Base-by-base conservation (phyloP, 306 rosid genomes). In the Cucumis cinereus region DNA sequence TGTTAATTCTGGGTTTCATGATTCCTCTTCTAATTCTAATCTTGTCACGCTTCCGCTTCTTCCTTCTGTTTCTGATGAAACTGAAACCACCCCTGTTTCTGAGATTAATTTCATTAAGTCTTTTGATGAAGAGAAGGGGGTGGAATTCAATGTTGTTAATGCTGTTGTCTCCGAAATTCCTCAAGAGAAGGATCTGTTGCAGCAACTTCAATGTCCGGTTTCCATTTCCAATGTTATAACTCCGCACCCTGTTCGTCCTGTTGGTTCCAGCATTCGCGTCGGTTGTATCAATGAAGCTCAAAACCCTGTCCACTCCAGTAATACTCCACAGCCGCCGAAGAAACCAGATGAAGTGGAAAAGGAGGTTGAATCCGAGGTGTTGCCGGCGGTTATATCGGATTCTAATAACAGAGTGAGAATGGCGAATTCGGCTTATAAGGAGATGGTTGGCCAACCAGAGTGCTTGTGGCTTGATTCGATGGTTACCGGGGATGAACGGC, bases 381-480 rank as follows among this genome's bases (percentile, higher is more conserved):
- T 92, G 26, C 99, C 99, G 0, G 91, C 84, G 20, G 86, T 92
- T 10, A 83, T 94, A 45, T 87, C 99, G 12, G 99, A 94, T 59
- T 94, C 97, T 5, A 85, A 86, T 75, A 87, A 94, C 90, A 85
- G 69, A 60, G 85, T 94, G 23, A 84, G 97, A 77, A 81, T 94
- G 87, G 96, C 80, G 2, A 94, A 94, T 83, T 89, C 96, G 7
- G 96, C 97, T 0, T 92, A 90, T 81, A 92, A 88, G 81, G 92
- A 90, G 79, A 80, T 94, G 91, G 91, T 94, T 72, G 97, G 99
- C 8, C 97, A 94, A 70, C 99, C 99, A 0, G 88, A 86, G 57
- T 94, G 97, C 57, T 55, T 86, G 0, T 94, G 99, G 99, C 96
- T 94, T 7, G 95, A 88, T 10, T 79, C 89, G 0, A 87, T 87